Evolutionary conservation across 2,329 filamentous ascomycete genomes (phyloP).

Genomic region (Chalaropsis ovoidea): DNA sequence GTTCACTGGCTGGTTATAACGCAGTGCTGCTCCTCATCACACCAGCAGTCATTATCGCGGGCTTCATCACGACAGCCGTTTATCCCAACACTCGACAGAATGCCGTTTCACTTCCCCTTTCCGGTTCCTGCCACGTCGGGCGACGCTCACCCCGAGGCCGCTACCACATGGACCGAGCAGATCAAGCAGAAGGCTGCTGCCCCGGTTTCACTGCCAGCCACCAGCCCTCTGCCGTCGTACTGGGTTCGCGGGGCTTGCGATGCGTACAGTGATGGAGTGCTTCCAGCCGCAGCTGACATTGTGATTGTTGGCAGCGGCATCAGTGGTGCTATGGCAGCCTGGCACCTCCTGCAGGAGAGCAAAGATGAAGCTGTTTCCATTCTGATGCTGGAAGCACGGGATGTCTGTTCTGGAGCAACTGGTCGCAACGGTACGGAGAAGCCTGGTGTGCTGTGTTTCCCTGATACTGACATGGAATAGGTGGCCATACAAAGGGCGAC

Average conservation of each 20-base stretch:
- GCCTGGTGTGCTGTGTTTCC: no score
- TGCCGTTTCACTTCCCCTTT: conserved; percentile 20
- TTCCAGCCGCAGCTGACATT: conserved; percentile 38
- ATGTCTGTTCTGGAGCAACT: conserved; percentile 33
- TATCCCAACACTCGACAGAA: no score
- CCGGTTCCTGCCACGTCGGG: conserved; percentile 16
- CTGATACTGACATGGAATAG: conserved; percentile 16
- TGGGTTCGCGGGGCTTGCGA: conserved; percentile 29
- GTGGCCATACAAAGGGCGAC: conserved; percentile 23
- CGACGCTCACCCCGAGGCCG: background rate
- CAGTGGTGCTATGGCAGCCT: conserved; percentile 37
- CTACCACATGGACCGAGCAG: conserved; percentile 13
- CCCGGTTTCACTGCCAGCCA: conserved; percentile 12
- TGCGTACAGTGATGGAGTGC: conserved; percentile 26
- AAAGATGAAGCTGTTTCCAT: conserved; percentile 24
- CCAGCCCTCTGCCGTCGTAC: conserved; percentile 19
- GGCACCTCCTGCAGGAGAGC: conserved; percentile 27
- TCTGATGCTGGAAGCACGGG: conserved; percentile 33
- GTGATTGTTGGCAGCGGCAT: conserved; percentile 48
- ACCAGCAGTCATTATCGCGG: no score
- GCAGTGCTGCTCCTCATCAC: no score
- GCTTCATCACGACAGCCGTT: no score
- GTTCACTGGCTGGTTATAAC: no score
- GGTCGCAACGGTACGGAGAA: conserved; percentile 32
- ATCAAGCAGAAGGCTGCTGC: conserved; percentile 11